phyloP scores from a whole-genome alignment of 495 filamentous ascomycete genomes.

The Thermochaetoides thermophila region DNA sequence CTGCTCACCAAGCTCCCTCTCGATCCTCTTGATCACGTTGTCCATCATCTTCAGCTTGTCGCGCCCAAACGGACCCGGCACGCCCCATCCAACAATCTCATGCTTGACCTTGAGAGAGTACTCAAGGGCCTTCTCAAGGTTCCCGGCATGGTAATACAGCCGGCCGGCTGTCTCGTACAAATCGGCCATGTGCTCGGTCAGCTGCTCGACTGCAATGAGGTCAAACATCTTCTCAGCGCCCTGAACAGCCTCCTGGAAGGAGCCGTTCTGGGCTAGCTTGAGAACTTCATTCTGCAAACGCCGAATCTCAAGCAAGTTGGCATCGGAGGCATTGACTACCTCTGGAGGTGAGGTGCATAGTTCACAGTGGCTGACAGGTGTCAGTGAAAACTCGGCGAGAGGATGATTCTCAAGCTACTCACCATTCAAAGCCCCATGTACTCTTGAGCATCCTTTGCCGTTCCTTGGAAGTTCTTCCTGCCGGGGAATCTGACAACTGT shows the following conservation, averaged over 20 bases:
- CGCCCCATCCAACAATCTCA: slow-evolving; percentile 11
- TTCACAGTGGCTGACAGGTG: slow-evolving; percentile 11
- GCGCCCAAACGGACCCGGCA: slow-evolving; percentile 20
- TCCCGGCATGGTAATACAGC: slow-evolving; percentile 18
- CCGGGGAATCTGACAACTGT: slow-evolving; percentile 13
- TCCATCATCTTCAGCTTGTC: slow-evolving; percentile 5
- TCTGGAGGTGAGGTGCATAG: slow-evolving; percentile 13
- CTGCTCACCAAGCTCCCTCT: slow-evolving; percentile 4
- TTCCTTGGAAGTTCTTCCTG: slow-evolving; percentile 14
- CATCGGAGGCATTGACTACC: slow-evolving; percentile 12
- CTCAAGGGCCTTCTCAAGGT: slow-evolving; percentile 15
- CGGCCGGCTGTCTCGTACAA: slow-evolving; percentile 20
- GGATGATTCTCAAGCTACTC: no score
- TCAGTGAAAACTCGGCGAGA: no score
- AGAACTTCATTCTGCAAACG: slow-evolving; percentile 12
- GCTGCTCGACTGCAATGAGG: slow-evolving; percentile 13
- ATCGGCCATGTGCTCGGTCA: slow-evolving; percentile 16
- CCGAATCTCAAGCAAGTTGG: slow-evolving; percentile 9
- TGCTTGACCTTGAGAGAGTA: slow-evolving; percentile 11
- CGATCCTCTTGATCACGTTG: slow-evolving; percentile 1
- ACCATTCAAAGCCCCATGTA: slow-evolving; percentile 21
- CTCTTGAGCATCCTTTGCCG: slow-evolving; percentile 14
- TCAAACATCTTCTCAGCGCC: slow-evolving; percentile 11
- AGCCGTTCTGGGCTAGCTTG: slow-evolving; percentile 13
- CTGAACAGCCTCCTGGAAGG: slow-evolving; percentile 13